Percentiles rank a stretch among this genome's conserved stretches.
Evolutionary conservation across 352 stramenopile species (phyloP).

Genomic region (Globisporangium radiosum): DNA sequence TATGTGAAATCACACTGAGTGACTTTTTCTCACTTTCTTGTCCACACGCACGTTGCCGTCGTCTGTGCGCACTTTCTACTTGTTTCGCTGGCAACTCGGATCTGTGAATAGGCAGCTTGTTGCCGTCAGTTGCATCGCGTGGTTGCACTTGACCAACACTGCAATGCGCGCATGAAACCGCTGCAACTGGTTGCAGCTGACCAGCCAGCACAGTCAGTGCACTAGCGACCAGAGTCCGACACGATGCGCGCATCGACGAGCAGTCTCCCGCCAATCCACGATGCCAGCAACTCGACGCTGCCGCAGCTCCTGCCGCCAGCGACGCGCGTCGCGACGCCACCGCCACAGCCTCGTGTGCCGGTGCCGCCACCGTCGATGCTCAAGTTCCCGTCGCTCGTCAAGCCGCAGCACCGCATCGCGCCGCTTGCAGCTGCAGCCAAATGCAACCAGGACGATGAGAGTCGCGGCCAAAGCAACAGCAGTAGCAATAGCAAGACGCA

Average conservation of each 20-base stretch:
- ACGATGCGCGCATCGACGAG: not conserved
- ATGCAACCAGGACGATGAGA: conserved; percentile 35
- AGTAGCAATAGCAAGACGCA: conserved; percentile 3
- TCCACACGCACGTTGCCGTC: too few relatives aligned
- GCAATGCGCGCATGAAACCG: too few relatives aligned
- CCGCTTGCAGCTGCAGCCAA: not conserved
- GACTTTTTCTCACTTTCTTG: too few relatives aligned
- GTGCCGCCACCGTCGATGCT: conserved; percentile 12
- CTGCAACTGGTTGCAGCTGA: too few relatives aligned
- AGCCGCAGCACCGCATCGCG: conserved; percentile 16
- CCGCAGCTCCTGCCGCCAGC: conserved; percentile 2
- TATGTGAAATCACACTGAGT: too few relatives aligned
- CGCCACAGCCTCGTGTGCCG: not conserved
- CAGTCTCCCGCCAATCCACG: conserved; percentile 8
- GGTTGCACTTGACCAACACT: too few relatives aligned
- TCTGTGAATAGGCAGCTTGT: too few relatives aligned
- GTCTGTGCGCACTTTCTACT: too few relatives aligned
- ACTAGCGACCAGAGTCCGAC: not conserved
- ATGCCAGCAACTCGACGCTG: not conserved
- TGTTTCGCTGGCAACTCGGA: too few relatives aligned
- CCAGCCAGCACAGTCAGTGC: not conserved
- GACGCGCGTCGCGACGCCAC: conserved; percentile 2
- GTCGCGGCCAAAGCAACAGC: conserved; percentile 3
- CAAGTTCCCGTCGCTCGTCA: conserved; percentile 36
- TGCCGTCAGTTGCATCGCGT: too few relatives aligned